Base-by-base conservation (phyloP, 441 rosid species). In the Raphanus hybrid region DNA sequence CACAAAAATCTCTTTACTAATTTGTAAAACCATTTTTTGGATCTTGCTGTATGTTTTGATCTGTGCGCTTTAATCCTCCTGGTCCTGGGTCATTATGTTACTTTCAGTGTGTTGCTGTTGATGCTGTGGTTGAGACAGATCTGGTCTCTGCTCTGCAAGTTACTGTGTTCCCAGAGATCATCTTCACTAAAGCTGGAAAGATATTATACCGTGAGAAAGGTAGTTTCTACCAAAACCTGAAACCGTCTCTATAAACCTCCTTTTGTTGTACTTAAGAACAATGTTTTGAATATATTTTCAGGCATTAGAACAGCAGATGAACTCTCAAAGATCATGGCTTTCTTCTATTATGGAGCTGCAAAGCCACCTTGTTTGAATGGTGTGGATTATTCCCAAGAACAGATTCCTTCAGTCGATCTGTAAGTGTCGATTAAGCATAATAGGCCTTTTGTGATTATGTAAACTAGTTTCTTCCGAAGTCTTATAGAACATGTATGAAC, bases 141-240 rank as follows among this genome's bases (percentile, higher is more conserved):
- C 78, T 94, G 80, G 94, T 84, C 62, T 88, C 90, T 76, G 97
- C 92, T 74, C 90, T 94, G 12, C 80, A 88, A 79, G 96, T 90
- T 3, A 83, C 89, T n/a, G 73, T 80, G 14, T 90, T 89, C 77
- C 99, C 96, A n/a, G 94, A 90, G 86, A 58, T 92, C 71, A 85
- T 94, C 75, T 92, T 92, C 84, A 91, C 97, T 2, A 94, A 92
- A 82, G 89, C 96, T 11, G 96, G 98, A 60, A 94, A 85, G 86
- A 92, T 92, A 66, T 81, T 94, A 60, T 85, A 89, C 80, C 94
- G 97, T 45, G 99, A 94, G 73, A 89, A 84, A 86, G 96, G 99
- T 92, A 79, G 58, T 12, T 23, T 29, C 66, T 73, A 54, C 54
- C 1, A 67, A 67, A 48, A 43, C 67, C 12, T 48, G 7, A 61